Evolutionary conservation across 2,329 filamentous ascomycete genomes (phyloP).

Genomic region (Sporothrix inflata): DNA sequence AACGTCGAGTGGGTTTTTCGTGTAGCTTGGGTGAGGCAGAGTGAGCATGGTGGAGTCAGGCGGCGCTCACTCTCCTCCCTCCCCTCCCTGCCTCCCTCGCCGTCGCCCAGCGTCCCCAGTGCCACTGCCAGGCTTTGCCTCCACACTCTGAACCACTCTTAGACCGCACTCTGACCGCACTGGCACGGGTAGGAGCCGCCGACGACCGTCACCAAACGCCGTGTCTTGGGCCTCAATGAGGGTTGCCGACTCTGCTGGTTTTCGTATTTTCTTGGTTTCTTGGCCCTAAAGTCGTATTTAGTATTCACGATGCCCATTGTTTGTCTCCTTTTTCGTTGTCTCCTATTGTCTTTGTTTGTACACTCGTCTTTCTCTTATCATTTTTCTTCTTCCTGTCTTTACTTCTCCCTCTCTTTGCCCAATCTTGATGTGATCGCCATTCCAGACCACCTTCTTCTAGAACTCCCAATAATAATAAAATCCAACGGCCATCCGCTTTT

Average conservation of each 20-base stretch:
- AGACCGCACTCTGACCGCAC: background rate
- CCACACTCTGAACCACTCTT: background rate
- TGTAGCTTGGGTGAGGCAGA: background rate
- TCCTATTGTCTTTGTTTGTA: background rate
- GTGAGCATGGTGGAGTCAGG: background rate
- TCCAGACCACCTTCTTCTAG: background rate
- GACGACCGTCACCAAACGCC: conserved; percentile 23
- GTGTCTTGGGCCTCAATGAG: background rate
- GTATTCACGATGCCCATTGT: conserved; percentile 7
- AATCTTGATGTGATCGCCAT: background rate
- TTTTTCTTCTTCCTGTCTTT: background rate
- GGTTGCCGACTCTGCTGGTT: background rate
- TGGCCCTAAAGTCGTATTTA: conserved; percentile 3
- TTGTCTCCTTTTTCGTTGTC: background rate
- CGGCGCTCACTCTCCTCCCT: background rate
- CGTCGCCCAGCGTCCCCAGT: background rate
- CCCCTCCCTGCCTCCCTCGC: background rate
- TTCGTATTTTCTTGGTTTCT: background rate
- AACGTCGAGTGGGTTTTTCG: background rate
- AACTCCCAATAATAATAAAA: background rate
- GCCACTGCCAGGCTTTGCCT: background rate
- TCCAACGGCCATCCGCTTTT: background rate
- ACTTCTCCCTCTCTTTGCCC: background rate
- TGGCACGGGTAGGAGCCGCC: conserved; percentile 3
- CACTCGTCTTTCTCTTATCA: background rate